Conservation (phyloP, 768 basidiomycete genomes). For the Suillus paluster region DNA sequence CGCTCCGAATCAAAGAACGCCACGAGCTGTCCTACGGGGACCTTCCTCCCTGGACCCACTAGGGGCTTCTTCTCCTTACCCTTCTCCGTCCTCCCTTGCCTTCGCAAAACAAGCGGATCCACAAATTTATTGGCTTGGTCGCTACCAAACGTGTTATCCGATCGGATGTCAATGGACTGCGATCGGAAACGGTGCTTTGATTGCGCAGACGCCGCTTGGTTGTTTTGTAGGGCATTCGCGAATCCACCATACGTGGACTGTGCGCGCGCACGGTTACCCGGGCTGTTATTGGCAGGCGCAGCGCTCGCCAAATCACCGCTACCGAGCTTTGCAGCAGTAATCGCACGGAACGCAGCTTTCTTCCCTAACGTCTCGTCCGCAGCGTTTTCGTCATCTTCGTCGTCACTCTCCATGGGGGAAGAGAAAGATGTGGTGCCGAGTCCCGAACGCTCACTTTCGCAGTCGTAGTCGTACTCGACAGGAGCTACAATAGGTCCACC, state of each 20-base stretch:
- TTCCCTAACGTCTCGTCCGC: constrained; percentile 64
- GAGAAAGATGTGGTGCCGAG: constrained; percentile 51
- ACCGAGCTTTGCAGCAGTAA: constrained; percentile 40
- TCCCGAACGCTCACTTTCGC: constrained; percentile 32
- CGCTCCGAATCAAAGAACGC: constrained; percentile 74
- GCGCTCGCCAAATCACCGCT: constrained; percentile 28
- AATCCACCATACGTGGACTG: constrained; percentile 58
- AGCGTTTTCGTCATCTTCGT: constrained; percentile 35
- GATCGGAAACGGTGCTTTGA: constrained; percentile 39
- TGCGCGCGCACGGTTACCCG: constrained; percentile 46
- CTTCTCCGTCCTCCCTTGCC: constrained; percentile 56
- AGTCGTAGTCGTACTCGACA: constrained; percentile 32
- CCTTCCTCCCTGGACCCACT: constrained; percentile 53
- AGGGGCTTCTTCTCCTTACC: constrained; percentile 44
- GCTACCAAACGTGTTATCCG: constrained; percentile 20
- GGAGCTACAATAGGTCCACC: constrained; percentile 67
- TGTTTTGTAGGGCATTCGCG: constrained; percentile 32
- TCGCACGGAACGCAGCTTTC: constrained; percentile 34
- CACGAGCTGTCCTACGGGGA: constrained; percentile 76
- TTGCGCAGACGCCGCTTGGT: constrained; percentile 25
- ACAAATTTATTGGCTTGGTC: constrained; percentile 56
- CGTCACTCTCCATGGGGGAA: constrained; percentile 40
- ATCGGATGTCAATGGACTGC: constrained; percentile 40
- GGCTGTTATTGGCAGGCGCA: constrained; percentile 22
- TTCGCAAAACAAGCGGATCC: constrained; percentile 74